Evolutionary conservation across 257 asterid species (phyloP).

Genomic region (Gentiana macrophylla): DNA sequence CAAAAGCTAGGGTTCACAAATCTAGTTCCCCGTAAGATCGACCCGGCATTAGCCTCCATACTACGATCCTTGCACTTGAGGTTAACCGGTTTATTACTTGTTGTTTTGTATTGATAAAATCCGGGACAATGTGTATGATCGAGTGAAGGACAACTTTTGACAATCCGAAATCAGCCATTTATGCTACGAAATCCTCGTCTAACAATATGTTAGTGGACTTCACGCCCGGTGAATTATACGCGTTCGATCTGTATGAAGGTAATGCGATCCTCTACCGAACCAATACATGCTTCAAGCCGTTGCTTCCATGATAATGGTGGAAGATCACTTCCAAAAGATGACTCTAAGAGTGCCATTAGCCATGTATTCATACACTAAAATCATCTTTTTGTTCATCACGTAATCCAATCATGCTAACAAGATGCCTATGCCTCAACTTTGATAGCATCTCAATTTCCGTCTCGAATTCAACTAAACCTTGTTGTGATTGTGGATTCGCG

Average conservation of each 20-base stretch:
- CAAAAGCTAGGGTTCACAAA: no score
- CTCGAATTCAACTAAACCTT: slow-evolving; percentile 6
- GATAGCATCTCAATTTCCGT: slow-evolving; percentile 9
- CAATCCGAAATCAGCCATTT: slow-evolving; percentile 7
- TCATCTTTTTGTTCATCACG: slow-evolving; percentile 8
- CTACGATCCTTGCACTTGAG: no score
- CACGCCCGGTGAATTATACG: slow-evolving; percentile 6
- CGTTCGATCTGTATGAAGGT: slow-evolving; percentile 6
- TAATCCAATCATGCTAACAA: slow-evolving; percentile 5
- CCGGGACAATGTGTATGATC: slow-evolving; percentile 33
- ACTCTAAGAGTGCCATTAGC: slow-evolving; percentile 6
- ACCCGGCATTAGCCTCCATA: no score
- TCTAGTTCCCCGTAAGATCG: no score
- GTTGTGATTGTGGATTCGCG: slow-evolving; percentile 10
- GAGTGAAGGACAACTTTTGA: slow-evolving; percentile 5
- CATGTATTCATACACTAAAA: slow-evolving; percentile 7
- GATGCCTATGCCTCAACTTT: slow-evolving; percentile 6
- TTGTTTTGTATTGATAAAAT: no score
- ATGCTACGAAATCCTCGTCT: slow-evolving; percentile 5
- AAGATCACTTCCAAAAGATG: slow-evolving; percentile 6
- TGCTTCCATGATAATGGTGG: slow-evolving; percentile 10
- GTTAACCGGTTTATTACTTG: no score
- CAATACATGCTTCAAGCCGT: slow-evolving; percentile 6
- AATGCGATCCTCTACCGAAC: slow-evolving; percentile 7
- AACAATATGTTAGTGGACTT: slow-evolving; percentile 5